phyloP scores from a whole-genome alignment of 2,329 filamentous ascomycete genomes.

The Cercospora zeae-maydis region DNA sequence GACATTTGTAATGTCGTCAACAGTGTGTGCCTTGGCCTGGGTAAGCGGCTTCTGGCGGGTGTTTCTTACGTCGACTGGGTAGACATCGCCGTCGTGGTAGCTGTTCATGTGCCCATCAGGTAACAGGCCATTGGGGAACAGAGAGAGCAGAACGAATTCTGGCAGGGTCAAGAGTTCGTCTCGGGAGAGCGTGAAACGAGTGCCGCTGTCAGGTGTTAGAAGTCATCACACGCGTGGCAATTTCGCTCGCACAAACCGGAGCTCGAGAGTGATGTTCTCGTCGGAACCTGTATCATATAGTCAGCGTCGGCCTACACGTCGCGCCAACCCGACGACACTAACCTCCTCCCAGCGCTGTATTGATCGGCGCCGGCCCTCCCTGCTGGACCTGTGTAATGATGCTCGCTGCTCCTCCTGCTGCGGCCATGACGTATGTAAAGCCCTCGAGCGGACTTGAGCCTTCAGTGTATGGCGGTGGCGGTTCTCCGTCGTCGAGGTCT shows the following conservation, averaged over 20 bases:
- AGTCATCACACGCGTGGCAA: conserved; percentile 26
- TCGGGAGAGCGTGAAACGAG: conserved; percentile 86
- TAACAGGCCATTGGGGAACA: conserved; percentile 97
- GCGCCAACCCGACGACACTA: neutral
- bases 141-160: conserved; percentile 94
- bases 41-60: conserved; percentile 29
- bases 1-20: conserved; percentile 39
- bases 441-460: conserved; percentile 86
- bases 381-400: conserved; percentile 99
- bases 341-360: conserved; percentile 76
- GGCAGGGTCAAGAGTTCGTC: conserved; percentile 93
- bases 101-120: conserved; percentile 94
- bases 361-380: conserved; percentile 77
- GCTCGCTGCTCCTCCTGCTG: conserved; percentile 92
- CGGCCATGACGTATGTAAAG: conserved; percentile 97
- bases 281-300: conserved; percentile 56
- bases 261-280: conserved; percentile 91
- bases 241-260: conserved; percentile 61
- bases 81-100: conserved; percentile 87
- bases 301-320: neutral
- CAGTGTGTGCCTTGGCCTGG: conserved; percentile 32
- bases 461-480: conserved; percentile 93
- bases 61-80: conserved; percentile 86
- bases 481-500: conserved; percentile 74
- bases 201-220: conserved; percentile 60